Evolutionary conservation across 108 stramenopile species (phyloP), one percentile per base, ranked within the genome.

Genomic region (Conticribra weissflogii): DNA sequence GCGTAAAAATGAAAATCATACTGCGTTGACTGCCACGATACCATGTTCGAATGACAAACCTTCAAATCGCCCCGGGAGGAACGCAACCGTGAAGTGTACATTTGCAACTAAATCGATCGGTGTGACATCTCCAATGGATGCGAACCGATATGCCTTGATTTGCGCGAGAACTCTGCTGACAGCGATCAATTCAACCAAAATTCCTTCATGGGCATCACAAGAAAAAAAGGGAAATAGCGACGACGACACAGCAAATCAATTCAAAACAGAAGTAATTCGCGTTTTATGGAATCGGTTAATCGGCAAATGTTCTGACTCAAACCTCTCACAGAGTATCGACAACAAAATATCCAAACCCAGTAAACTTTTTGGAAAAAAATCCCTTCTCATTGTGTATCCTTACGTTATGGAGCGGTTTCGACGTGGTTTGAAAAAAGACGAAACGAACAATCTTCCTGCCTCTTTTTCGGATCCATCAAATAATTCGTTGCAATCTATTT

Each of bases 271-370:
- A 28, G 66, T 41, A 9, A 76, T 65, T 49, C 67, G 54, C 22
- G 68, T 76, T 50, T 22, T 76, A 49, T 76, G 75, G 75, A 68
- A 76, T 62, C 51, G 61, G 33, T 25, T 76, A 1, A 61, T 68
- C 4, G n/a, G n/a, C n/a, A n/a, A n/a, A n/a, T n/a, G n/a, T n/a
- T 16, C 17, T 32, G 16, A 28, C 18, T 3, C 12, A 51, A 28
- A 19, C 50, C 29, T n/a, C 21, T 12, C 8, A 18, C 28, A 18
- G 25, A 29, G 25, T 21, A 2, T n/a, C 62, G n/a, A 53, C 21
- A 52, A 59, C 19, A 44, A 59, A 36, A 28, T 34, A 30, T 22
- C 28, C 32, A 76, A 76, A 54, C 75, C 75, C 28, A 76, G 67
- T 54, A 76, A 68, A 63, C 19, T 68, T 5, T 47, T 76, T 18